These are phyloP conservation scores for Schizothecium vesticola DNA, from an alignment of 495 filamentous ascomycete species.

Conservation along the genomic window DNA sequence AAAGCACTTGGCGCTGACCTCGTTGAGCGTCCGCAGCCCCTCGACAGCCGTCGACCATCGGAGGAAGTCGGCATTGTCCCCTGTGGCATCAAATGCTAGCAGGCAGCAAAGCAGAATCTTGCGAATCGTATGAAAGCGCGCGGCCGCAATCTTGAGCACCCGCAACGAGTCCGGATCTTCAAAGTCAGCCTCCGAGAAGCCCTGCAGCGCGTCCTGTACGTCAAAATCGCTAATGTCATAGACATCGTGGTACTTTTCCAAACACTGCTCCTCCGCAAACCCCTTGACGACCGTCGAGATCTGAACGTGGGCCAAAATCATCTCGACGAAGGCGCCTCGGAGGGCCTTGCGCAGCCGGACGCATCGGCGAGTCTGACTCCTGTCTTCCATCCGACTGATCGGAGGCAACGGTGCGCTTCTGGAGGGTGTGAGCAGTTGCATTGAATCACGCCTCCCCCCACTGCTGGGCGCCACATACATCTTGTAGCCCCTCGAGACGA, in stretches of 20 bases:
- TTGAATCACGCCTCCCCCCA: not conserved
- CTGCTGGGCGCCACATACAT: conserved; percentile 53
- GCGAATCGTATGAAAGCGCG: conserved; percentile 71
- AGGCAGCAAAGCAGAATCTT: conserved; percentile 82
- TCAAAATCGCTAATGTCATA: conserved; percentile 84
- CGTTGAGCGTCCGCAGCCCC: conserved; percentile 60
- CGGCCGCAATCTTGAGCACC: conserved; percentile 69
- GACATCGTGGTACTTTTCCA: conserved; percentile 87
- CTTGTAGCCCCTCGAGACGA: conserved; percentile 89
- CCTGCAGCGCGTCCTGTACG: conserved; percentile 58
- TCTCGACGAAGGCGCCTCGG: conserved; percentile 58
- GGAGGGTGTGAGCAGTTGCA: conserved; percentile 35
- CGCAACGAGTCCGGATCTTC: conserved; percentile 77
- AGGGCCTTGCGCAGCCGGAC: conserved; percentile 69
- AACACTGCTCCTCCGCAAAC: conserved; percentile 67
- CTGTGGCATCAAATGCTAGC: conserved; percentile 80
- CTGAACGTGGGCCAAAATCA: conserved; percentile 64
- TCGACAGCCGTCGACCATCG: conserved; percentile 77
- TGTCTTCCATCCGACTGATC: conserved; percentile 74
- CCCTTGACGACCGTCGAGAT: conserved; percentile 61
- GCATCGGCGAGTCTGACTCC: conserved; percentile 72
- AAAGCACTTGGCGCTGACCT: conserved; percentile 51
- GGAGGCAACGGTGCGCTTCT: conserved; percentile 84
- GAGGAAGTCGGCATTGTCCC: conserved; percentile 69
- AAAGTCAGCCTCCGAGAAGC: conserved; percentile 54